phyloP scores from a whole-genome alignment of 805 yeast genomes.

The Kuraishia cidri region DNA sequence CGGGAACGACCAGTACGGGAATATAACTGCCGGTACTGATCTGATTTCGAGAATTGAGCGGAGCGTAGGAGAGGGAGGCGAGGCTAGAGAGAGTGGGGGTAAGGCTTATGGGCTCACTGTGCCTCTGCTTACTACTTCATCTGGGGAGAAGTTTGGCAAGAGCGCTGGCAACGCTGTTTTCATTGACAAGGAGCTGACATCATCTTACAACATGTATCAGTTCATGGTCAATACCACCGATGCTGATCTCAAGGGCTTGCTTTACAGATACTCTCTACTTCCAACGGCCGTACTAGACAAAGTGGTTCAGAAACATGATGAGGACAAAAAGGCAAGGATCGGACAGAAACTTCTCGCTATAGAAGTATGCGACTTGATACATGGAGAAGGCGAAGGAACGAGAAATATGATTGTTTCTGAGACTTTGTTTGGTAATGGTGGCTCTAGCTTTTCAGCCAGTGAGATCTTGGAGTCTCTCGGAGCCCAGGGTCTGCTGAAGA shows the following conservation, averaged over 20 bases:
- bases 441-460: slow-evolving; percentile 33
- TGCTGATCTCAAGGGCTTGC: slow-evolving; percentile 57
- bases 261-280: slow-evolving; percentile 72
- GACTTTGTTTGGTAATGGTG: slow-evolving; percentile 43
- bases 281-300: slow-evolving; percentile 52
- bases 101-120: slow-evolving; percentile 73
- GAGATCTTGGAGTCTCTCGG: slow-evolving; percentile 47
- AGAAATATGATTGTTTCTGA: slow-evolving; percentile 61
- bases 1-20: slow-evolving; percentile 98
- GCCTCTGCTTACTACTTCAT: slow-evolving; percentile 79
- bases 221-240: slow-evolving; percentile 76
- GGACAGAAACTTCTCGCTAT: slow-evolving; percentile 77
- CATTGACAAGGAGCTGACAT: slow-evolving; percentile 64
- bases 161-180: slow-evolving; percentile 96
- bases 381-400: slow-evolving; percentile 71
- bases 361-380: slow-evolving; percentile 81
- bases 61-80: too few species aligned
- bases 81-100: neutral
- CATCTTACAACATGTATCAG: slow-evolving; percentile 79
- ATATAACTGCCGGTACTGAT: slow-evolving; percentile 93
- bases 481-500: slow-evolving; percentile 44
- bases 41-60: slow-evolving; percentile 57
- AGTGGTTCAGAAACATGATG: slow-evolving; percentile 41
- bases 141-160: slow-evolving; percentile 93
- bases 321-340: slow-evolving; percentile 51